Base-by-base conservation (phyloP, 2,329 filamentous ascomycete genomes). In the Pseudogymnoascus sp. region DNA sequence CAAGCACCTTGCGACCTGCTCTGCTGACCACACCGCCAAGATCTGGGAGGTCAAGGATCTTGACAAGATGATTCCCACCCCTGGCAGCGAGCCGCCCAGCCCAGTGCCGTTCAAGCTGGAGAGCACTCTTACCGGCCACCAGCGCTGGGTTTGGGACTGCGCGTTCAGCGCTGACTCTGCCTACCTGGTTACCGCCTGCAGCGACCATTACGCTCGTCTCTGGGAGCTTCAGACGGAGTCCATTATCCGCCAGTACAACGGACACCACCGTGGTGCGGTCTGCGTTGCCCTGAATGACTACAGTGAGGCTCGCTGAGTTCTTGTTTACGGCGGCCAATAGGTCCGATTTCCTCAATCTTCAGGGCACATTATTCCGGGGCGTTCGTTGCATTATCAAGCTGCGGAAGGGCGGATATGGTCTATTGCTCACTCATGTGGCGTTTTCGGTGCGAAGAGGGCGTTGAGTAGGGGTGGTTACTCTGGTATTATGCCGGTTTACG, bases 1-100 rank as follows among this genome's bases (percentile, higher is more conserved):
- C 64, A 88, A 88, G 64, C 86, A 90, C 69, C 81, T 91, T 9
- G 88, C 88, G 9, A 91, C 88, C 35, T 91, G 88, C 75, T 87
- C 83, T 31, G 88, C 88, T 37, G 88, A 91, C 71, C 88, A 90
- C 73, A 90, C 93, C 0, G 92, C 93, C 66, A 93, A 96, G 75
- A 97, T 99, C 70, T 99, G 95, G 95, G 90, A 92, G 70, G 89
- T 97, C 53, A 79, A 79, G 67, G 90, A 96, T 72, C 82, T 87
- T n/a, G 83, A 86, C 26, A 77, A 78, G 46, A 79, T 78, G 68
- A 61, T 64, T 67, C 71, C 53, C 75, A 70, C 26, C n/a, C 59
- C 35, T 26, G 59, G 59, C 2, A 38, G 38, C 21, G 33, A 60
- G 21, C 59, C 59, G 7, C 19, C 38, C 15, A 40, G 21, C 21